Percentiles rank a stretch among this genome's conserved stretches.
These are phyloP conservation scores for Trichoderma sp. DNA, from an alignment of 2,329 filamentous ascomycete genomes.

Conservation along the genomic window DNA sequence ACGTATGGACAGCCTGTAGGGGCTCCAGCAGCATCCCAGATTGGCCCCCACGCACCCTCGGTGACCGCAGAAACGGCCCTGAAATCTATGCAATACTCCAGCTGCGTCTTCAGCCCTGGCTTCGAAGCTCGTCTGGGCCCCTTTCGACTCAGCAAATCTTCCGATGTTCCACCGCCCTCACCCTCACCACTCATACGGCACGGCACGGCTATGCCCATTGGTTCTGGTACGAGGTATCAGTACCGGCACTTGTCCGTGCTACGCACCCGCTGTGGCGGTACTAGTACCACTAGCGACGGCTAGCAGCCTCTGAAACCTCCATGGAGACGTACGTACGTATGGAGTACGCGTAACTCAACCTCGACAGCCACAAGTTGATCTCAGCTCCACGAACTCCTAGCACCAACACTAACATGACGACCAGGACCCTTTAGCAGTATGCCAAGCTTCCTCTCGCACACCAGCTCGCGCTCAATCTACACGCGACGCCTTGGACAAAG, in stretches of 20 bases:
- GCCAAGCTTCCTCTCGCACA: background rate
- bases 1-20: background rate
- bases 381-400: too few relatives aligned
- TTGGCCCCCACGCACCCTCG: background rate
- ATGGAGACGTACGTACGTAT: background rate
- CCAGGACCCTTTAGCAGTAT: background rate
- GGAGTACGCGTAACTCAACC: background rate
- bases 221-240: background rate
- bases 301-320: background rate
- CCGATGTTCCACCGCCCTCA: background rate
- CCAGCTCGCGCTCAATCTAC: background rate
- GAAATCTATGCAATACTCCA: background rate
- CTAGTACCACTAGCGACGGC: background rate
- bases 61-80: background rate
- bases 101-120: slow-evolving; percentile 15
- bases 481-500: slow-evolving; percentile 5
- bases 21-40: slow-evolving; percentile 3
- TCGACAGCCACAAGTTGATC: background rate
- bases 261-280: background rate
- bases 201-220: background rate
- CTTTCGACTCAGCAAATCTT: background rate
- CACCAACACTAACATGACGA: background rate
- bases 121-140: background rate
- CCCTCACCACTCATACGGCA: background rate
- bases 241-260: background rate